These are phyloP conservation scores for Borovskyia barvae DNA, from an alignment of 208 protist species.

Conservation along the genomic window DNA sequence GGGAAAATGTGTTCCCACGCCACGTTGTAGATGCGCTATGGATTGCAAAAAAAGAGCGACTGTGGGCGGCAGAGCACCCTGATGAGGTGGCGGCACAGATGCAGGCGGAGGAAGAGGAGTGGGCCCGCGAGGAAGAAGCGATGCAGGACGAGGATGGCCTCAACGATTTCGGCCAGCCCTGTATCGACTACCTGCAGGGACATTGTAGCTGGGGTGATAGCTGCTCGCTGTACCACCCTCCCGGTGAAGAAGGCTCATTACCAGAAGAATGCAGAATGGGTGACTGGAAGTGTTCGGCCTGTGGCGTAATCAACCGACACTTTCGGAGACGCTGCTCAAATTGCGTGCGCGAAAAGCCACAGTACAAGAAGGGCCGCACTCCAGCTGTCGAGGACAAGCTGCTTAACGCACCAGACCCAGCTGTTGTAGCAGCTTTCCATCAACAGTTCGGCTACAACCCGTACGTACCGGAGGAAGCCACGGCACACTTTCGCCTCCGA, in stretches of 20 bases:
- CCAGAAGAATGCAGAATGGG: conserved; percentile 85
- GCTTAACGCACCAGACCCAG: conserved; percentile 69
- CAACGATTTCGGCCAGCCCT: conserved; percentile 90
- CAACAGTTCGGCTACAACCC: conserved; percentile 91
- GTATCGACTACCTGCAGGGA: conserved; percentile 91
- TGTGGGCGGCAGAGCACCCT: conserved; percentile 79
- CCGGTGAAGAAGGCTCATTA: conserved; percentile 84
- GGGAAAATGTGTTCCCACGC: conserved; percentile 84
- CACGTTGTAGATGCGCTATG: conserved; percentile 87
- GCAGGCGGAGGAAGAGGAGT: conserved; percentile 74
- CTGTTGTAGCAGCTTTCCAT: conserved; percentile 39
- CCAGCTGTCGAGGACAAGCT: conserved; percentile 63
- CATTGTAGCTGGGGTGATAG: conserved; percentile 75
- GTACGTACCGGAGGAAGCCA: conserved; percentile 53
- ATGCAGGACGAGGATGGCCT: conserved; percentile 85
- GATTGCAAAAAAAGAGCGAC: conserved; percentile 84
- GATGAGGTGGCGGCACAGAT: conserved; percentile 63
- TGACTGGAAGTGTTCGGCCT: conserved; percentile 89
- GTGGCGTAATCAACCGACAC: conserved; percentile 91
- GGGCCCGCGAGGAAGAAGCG: conserved; percentile 67
- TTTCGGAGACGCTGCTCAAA: conserved; percentile 88
- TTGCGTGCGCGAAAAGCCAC: conserved; percentile 88
- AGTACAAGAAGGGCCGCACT: conserved; percentile 79
- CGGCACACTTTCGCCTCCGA: conserved; percentile 71
- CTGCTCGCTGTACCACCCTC: conserved; percentile 83